Conservation (phyloP, 768 basidiomycete genomes). For the Suillus bovinus region DNA sequence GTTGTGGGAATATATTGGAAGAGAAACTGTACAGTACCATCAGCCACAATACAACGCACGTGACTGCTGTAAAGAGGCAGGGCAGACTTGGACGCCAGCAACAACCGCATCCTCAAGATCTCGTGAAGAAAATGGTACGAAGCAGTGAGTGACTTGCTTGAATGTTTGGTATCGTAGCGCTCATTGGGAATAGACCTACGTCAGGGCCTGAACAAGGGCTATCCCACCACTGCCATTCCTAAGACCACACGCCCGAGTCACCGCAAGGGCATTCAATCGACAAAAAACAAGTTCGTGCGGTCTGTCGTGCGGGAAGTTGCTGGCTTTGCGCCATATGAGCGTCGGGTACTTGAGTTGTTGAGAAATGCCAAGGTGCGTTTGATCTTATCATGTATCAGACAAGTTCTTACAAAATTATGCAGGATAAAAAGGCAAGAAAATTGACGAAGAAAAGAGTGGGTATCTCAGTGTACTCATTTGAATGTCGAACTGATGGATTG, state of each 20-base stretch:
- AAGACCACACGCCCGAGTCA: conserved; percentile 78
- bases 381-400: not conserved
- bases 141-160: conserved; percentile 53
- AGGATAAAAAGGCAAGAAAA: conserved; percentile 99
- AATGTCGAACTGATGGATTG: not conserved
- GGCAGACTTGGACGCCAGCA: conserved; percentile 24
- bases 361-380: conserved; percentile 92
- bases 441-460: conserved; percentile 98
- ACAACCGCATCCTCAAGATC: conserved; percentile 48
- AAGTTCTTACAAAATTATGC: conserved; percentile 14
- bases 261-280: conserved; percentile 89
- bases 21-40: conserved; percentile 57
- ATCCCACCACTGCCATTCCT: conserved; percentile 83
- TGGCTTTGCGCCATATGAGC: conserved; percentile 97
- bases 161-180: not conserved
- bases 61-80: conserved; percentile 21
- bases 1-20: conserved; percentile 24
- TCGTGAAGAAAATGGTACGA: conserved; percentile 68
- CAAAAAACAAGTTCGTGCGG: conserved; percentile 92
- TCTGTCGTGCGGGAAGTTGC: conserved; percentile 94
- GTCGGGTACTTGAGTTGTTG: conserved; percentile 96
- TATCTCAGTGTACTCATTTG: conserved; percentile 16
- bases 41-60: conserved; percentile 50
- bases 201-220: conserved; percentile 83
- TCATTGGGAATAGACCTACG: conserved; percentile 66